phyloP scores from a whole-genome alignment of 441 rosid species.

The Gossypium aridum region DNA sequence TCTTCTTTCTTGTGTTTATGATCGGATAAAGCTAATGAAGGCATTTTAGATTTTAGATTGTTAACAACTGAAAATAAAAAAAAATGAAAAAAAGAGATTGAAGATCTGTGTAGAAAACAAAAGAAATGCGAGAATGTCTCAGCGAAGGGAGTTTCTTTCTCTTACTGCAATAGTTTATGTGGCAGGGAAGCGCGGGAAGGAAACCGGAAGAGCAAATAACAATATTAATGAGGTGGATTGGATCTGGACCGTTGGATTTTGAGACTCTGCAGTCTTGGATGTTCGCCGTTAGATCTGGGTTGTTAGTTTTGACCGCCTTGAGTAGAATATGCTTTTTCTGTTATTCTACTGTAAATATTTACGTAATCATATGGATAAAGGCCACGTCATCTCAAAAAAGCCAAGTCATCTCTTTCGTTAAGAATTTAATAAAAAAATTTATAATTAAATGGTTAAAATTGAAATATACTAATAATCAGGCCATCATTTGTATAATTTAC shows the following conservation, averaged over 20 bases:
- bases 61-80: not conserved
- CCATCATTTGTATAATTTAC: too few relatives aligned
- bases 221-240: constrained; percentile 21
- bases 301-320: not conserved
- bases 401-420: too few relatives aligned
- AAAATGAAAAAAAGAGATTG: not conserved
- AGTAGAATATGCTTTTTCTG: too few relatives aligned
- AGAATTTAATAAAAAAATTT: too few relatives aligned
- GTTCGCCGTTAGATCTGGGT: not conserved
- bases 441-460: too few relatives aligned
- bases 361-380: too few relatives aligned
- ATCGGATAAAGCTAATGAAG: constrained; percentile 39
- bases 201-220: constrained; percentile 9
- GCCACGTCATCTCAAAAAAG: too few relatives aligned
- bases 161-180: constrained; percentile 26
- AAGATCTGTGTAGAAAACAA: not conserved
- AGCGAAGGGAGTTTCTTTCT: constrained; percentile 9
- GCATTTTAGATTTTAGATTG: constrained; percentile 32
- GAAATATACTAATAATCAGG: too few relatives aligned
- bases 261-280: not conserved
- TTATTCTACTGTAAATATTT: too few relatives aligned
- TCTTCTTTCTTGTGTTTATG: constrained; percentile 30
- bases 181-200: constrained; percentile 33
- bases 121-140: not conserved
- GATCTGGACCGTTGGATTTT: constrained; percentile 31